Conservation (phyloP, 257 asterid genomes). For the Coffea eugenioides region DNA sequence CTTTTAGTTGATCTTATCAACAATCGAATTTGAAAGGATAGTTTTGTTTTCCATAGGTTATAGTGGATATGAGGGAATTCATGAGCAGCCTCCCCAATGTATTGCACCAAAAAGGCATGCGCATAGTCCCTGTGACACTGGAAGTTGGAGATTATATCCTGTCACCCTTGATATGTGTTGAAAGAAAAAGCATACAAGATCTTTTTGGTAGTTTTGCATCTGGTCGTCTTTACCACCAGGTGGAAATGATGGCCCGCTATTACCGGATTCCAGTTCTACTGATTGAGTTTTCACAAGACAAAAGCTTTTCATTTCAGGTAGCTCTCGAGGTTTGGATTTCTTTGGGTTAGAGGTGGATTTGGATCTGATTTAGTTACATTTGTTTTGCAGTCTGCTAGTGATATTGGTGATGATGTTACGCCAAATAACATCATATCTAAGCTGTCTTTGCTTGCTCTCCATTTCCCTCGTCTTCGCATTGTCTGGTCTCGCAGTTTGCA, state of each 20-base stretch:
- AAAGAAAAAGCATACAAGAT: conserved; percentile 94
- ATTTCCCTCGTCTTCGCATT: conserved; percentile 92
- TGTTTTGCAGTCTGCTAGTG: conserved; percentile 74
- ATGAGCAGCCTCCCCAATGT: conserved; percentile 99
- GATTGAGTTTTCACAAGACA: conserved; percentile 95
- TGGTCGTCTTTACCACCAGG: conserved; percentile 92
- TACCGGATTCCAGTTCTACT: conserved; percentile 92
- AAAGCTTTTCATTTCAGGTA: conserved; percentile 98
- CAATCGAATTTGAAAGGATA: neutral
- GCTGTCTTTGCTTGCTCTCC: conserved; percentile 87
- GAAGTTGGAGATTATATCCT: conserved; percentile 97
- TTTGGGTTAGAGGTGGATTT: neutral
- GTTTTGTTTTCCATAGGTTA: conserved; percentile 48
- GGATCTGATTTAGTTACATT: conserved; percentile 7
- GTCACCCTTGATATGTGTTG: conserved; percentile 93
- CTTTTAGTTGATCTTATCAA: conserved; percentile 3
- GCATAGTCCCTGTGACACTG: conserved; percentile 82
- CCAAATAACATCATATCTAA: conserved; percentile 88
- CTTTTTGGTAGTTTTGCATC: conserved; percentile 92
- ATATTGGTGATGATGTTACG: conserved; percentile 89
- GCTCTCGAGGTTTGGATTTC: neutral
- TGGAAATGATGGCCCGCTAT: conserved; percentile 97
- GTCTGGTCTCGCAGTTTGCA: conserved; percentile 97
- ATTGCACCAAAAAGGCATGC: conserved; percentile 94
- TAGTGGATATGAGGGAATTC: conserved; percentile 99